Base-by-base conservation (phyloP, 352 stramenopile species). In the Pythium myriotylum region DNA sequence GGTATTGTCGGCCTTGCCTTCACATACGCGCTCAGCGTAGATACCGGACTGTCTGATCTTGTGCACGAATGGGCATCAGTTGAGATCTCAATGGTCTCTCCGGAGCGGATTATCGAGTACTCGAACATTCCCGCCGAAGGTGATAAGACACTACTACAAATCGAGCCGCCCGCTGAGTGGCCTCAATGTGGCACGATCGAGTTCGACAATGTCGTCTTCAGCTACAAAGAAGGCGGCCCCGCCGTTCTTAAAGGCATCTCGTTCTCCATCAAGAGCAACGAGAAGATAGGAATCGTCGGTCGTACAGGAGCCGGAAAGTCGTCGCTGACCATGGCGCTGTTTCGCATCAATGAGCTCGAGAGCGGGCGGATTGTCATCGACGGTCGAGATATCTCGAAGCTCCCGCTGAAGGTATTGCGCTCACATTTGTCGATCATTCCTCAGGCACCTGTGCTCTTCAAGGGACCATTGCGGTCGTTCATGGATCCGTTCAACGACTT, bases 331-430 rank as follows among this genome's bases (percentile, higher is more conserved):
- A 82, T 93, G 52, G 91, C 92, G 27, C 70, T 99, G 14, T 97
- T 98, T 70, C 88, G 96, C 22, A 76, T 98, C 40, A 88, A 97
- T 27, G 94, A 98, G 59, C 68, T 98, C 79, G 96, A 56, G 2
- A 45, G 19, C 43, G 60, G 86, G 13, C 27, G 61, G n/a, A 68
- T 77, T 23, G 1, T 46, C 41, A 73, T 77, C 46, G 70, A 75
- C 52, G 67, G 50, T 39, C 27, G 59, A 16, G 70, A 77, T 49
- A 73, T 72, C 46, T 47, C 61, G 16, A 55, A 39, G 14, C 32
- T 76, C 20, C 47, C 49, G 1, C 26, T 75, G 20, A 39, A 68
- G 14, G 27, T 29, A 7, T 50, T 77, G 22, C 61, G 70, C 2
- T 69, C 59, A 17, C 43, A 24, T 10, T n/a, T 77, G 27, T 70